These are phyloP conservation scores for Pseudozyma tsukubaensis DNA, from an alignment of 1,284 basidiomycete genomes.

Conservation along the genomic window DNA sequence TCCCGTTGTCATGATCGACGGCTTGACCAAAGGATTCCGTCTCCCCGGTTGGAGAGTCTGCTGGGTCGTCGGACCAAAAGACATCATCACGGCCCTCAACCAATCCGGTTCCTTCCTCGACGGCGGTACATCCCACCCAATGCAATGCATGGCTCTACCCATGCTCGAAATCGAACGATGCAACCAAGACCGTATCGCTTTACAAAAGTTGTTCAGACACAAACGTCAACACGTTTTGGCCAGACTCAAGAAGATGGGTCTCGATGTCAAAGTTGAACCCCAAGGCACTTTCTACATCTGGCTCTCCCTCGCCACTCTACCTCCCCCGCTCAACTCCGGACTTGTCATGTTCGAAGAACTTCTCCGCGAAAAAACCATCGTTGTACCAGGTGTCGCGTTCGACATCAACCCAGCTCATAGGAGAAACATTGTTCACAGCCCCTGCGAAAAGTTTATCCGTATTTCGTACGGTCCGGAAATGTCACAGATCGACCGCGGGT, in stretches of 20 bases:
- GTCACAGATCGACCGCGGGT: constrained; percentile 80
- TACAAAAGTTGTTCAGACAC: constrained; percentile 79
- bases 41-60: constrained; percentile 73
- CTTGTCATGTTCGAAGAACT: constrained; percentile 94
- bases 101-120: constrained; percentile 59
- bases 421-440: constrained; percentile 83
- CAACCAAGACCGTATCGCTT: constrained; percentile 75
- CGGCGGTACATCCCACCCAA: constrained; percentile 55
- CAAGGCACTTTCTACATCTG: constrained; percentile 81
- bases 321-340: constrained; percentile 85
- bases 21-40: constrained; percentile 83
- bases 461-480: constrained; percentile 84
- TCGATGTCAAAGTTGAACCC: constrained; percentile 46
- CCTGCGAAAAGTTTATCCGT: constrained; percentile 69
- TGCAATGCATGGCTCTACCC: constrained; percentile 57
- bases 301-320: constrained; percentile 83
- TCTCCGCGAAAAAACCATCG: constrained; percentile 87
- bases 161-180: constrained; percentile 73
- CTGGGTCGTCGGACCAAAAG: constrained; percentile 81
- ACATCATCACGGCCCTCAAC: constrained; percentile 58
- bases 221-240: constrained; percentile 90
- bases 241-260: constrained; percentile 79
- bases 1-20: constrained; percentile 85
- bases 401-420: constrained; percentile 73
- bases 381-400: constrained; percentile 86